phyloP scores from a whole-genome alignment of 2,329 filamentous ascomycete species.

The Pseudogymnoascus pannorum region DNA sequence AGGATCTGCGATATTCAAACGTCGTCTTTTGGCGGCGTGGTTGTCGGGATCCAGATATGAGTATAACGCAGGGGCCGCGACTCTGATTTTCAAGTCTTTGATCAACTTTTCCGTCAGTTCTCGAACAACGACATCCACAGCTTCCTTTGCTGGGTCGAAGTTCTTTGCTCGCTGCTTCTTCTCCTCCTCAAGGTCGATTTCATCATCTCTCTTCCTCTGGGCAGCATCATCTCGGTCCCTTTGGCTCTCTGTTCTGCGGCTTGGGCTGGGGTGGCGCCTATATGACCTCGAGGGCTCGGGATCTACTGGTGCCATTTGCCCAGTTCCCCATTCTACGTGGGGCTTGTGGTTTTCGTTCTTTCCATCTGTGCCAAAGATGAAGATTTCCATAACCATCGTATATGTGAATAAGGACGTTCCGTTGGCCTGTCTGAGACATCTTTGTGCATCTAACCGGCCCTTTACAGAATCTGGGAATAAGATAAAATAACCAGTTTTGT shows the following conservation, averaged over 20 bases:
- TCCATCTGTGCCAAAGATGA: conserved; percentile 31
- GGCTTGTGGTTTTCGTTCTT: not conserved
- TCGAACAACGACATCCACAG: conserved; percentile 66
- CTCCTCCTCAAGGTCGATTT: conserved; percentile 79
- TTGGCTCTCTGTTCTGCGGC: conserved; percentile 30
- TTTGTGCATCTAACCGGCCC: conserved; percentile 72
- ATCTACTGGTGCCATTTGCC: not conserved
- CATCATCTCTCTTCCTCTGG: conserved; percentile 63
- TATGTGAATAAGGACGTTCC: conserved; percentile 87
- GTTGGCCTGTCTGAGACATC: conserved; percentile 72
- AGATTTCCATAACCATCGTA: conserved; percentile 82
- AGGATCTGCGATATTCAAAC: conserved; percentile 67
- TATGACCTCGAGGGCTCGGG: not conserved
- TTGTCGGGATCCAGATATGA: conserved; percentile 76
- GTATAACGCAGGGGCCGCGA: conserved; percentile 73
- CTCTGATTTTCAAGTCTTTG: conserved; percentile 78
- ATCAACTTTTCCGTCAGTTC: conserved; percentile 84
- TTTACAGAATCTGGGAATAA: conserved; percentile 73
- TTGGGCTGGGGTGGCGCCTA: not conserved
- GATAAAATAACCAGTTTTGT: conserved; percentile 83
- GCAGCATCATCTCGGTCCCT: conserved; percentile 58
- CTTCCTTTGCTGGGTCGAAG: conserved; percentile 83
- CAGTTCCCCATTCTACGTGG: not conserved
- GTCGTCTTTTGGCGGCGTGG: conserved; percentile 70
- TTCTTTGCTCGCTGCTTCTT: conserved; percentile 80